Base-by-base conservation (phyloP, 2,329 filamentous ascomycete species). In the Macrophomina phaseolina region DNA sequence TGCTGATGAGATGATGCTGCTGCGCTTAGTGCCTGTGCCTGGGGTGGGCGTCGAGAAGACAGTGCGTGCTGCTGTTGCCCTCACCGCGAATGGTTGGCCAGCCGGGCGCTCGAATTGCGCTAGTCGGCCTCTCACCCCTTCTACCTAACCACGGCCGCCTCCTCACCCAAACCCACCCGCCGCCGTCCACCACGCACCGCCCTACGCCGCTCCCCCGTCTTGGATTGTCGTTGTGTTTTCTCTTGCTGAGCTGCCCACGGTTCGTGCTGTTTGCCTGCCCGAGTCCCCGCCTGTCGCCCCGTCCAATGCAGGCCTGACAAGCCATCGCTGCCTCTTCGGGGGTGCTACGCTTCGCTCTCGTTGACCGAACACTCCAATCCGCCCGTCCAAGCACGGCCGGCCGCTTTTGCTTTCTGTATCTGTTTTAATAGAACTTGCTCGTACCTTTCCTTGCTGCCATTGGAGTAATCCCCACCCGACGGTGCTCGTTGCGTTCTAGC, bases 381-480 rank as follows among this genome's bases (percentile, higher is more conserved):
- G 42, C 56, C 49, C 42, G 55, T 56, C 46, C 48, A 32, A 61
- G 40, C 72, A 71, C 72, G 72, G 70, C 69, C 71, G 60, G 38
- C 51, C 73, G 68, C 69, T 67, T 75, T 75, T 74, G 70, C 73
- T 69, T 78, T 78, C 73, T 74, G 70, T 70, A 69, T 67, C 71
- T 78, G 75, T 77, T 73, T 77, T 78, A 78, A 77, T 78, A 78
- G 67, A 71, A 72, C 66, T 61, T 65, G 65, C 67, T 62, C 68
- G 72, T 73, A 72, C 64, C 36, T 62, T 62, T 61, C 28, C 64
- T 53, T 52, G 64, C 73, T 73, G 72, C 72, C 63, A 71, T 70
- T 68, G 72, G 71, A 70, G 72, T 75, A 73, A 71, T 71, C 42
- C 62, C 71, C 72, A 68, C 70, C 69, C 68, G 71, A 67, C 69